These are phyloP conservation scores for Cryptococcus sp. DNA, from an alignment of 1,284 basidiomycete genomes.

Conservation along the genomic window DNA sequence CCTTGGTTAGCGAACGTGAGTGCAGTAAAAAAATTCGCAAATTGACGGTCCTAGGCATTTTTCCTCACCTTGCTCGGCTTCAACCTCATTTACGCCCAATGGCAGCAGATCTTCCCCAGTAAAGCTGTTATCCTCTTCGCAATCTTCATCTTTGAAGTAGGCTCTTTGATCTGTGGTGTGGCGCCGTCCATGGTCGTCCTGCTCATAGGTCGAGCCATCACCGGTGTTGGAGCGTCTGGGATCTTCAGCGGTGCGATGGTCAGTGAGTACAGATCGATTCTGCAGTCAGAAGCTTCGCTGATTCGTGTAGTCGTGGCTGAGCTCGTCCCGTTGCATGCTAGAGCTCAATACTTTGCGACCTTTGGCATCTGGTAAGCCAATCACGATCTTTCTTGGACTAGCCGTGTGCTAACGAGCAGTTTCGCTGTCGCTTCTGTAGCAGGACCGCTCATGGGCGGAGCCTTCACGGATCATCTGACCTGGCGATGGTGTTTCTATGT, in stretches of 20 bases:
- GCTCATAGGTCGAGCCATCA: constrained; percentile 51
- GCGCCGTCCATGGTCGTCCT: constrained; percentile 49
- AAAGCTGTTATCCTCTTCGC: constrained; percentile 48
- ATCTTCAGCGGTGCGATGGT: constrained; percentile 48
- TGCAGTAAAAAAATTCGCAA: too few species aligned
- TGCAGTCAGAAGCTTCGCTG: too few species aligned
- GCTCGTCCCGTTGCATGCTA: constrained; percentile 36
- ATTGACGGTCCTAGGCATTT: not conserved
- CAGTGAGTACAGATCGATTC: too few species aligned
- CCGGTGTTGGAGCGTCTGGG: constrained; percentile 52
- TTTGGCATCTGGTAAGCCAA: constrained; percentile 31
- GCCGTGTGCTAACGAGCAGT: constrained; percentile 10
- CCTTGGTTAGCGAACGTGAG: constrained; percentile 7
- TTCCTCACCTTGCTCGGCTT: constrained; percentile 45
- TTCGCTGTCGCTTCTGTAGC: constrained; percentile 47
- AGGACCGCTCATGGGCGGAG: constrained; percentile 49
- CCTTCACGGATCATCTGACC: constrained; percentile 46
- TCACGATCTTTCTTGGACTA: not conserved
- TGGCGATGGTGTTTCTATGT: constrained; percentile 33
- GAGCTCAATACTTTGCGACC: constrained; percentile 35
- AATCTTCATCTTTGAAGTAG: constrained; percentile 51
- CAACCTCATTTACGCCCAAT: constrained; percentile 47
- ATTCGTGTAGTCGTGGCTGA: too few species aligned
- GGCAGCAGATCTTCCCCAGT: constrained; percentile 44
- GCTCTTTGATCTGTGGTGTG: constrained; percentile 53